Evolutionary conservation across 2,329 filamentous ascomycete species (phyloP).

Genomic region (Xylogone sp.): DNA sequence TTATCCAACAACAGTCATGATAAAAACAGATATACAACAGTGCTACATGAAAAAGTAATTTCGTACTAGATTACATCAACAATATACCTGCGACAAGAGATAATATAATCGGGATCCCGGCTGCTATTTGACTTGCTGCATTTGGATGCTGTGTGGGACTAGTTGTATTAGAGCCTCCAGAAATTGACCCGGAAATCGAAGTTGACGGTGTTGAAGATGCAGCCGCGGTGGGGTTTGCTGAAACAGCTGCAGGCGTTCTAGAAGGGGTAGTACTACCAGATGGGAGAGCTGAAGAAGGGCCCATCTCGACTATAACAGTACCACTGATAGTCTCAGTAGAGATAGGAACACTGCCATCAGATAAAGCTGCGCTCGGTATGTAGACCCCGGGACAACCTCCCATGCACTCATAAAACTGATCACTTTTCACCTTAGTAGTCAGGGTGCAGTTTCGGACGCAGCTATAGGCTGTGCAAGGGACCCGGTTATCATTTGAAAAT

Average conservation of each 20-base stretch:
- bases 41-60: too few species aligned
- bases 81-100: constrained; percentile 36
- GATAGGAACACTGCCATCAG: background rate
- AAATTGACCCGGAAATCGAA: background rate
- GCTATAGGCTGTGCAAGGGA: background rate
- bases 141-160: background rate
- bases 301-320: background rate
- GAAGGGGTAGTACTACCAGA: background rate
- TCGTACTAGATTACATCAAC: constrained; percentile 41
- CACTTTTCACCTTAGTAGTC: background rate
- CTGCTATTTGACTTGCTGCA: background rate
- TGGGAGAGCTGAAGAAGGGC: background rate
- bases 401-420: background rate
- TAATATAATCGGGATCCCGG: constrained; percentile 40
- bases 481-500: background rate
- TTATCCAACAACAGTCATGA: too few species aligned
- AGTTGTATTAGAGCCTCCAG: background rate
- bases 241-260: background rate
- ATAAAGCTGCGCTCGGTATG: background rate
- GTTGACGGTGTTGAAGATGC: background rate
- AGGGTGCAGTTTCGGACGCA: background rate
- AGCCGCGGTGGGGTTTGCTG: background rate
- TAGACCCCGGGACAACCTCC: background rate
- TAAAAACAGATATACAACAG: too few species aligned
- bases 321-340: background rate